phyloP scores from a whole-genome alignment of 768 basidiomycete species.

The Phylloporus sp. region DNA sequence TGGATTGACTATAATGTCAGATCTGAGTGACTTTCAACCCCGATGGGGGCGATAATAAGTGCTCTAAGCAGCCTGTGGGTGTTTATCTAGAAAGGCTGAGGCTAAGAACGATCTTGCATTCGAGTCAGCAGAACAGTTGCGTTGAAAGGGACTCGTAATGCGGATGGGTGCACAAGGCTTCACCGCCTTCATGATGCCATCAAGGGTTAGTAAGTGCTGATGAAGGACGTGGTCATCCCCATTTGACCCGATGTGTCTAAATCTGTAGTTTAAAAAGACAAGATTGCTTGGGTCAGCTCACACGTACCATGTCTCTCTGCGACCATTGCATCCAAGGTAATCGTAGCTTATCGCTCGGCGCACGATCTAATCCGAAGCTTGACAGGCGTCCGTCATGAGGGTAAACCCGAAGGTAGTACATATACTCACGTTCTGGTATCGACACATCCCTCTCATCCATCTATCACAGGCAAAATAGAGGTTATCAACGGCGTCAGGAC shows the following conservation, averaged over 20 bases:
- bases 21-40: too few species aligned
- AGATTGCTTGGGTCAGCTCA: neutral
- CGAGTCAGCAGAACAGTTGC: too few species aligned
- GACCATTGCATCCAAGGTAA: conserved; percentile 55
- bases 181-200: neutral
- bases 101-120: too few species aligned
- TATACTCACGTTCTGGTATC: neutral
- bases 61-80: too few species aligned
- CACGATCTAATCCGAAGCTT: neutral
- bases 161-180: too few species aligned
- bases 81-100: too few species aligned
- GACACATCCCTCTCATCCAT: neutral
- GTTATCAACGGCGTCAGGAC: conserved; percentile 43
- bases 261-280: conserved; percentile 12
- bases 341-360: too few species aligned
- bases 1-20: too few species aligned
- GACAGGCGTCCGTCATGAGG: conserved; percentile 48
- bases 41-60: too few species aligned
- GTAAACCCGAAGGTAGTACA: conserved; percentile 39
- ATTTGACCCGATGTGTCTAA: neutral
- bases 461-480: conserved; percentile 41
- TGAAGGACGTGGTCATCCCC: too few species aligned
- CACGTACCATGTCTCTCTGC: conserved; percentile 47
- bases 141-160: too few species aligned
- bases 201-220: neutral